Evolutionary conservation across 2,329 filamentous ascomycete species (phyloP).

Genomic region (Aphanocladium album): DNA sequence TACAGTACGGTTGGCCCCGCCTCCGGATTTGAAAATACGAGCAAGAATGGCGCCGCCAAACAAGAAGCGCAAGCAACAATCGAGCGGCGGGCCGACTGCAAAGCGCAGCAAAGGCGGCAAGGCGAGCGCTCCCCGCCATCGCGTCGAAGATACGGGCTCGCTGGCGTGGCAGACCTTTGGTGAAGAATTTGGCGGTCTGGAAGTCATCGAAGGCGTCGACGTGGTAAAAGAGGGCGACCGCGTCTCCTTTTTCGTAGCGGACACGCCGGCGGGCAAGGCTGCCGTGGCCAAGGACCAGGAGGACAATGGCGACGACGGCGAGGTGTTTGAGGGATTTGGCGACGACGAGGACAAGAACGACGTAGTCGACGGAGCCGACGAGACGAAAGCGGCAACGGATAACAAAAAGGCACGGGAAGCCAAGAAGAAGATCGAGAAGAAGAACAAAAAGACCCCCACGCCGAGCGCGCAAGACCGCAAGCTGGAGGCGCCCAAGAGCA

Average conservation of each 20-base stretch:
- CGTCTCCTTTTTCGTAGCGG: constrained; percentile 49
- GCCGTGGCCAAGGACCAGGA: constrained; percentile 13
- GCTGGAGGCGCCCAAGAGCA: constrained; percentile 25
- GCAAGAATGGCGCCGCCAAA: constrained; percentile 28
- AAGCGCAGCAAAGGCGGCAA: constrained; percentile 32
- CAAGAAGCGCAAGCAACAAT: constrained; percentile 36
- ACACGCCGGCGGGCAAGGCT: constrained; percentile 15
- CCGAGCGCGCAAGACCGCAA: constrained; percentile 22
- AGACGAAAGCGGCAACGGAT: constrained; percentile 12
- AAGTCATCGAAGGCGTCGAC: constrained; percentile 88
- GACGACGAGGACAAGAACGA: constrained; percentile 33
- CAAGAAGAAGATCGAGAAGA: constrained; percentile 25
- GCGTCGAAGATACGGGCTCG: constrained; percentile 39
- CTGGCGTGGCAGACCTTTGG: constrained; percentile 69
- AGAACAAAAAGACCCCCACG: constrained; percentile 23
- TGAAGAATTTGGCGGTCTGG: constrained; percentile 88
- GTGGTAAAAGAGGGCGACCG: constrained; percentile 63
- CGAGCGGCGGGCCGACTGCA: constrained; percentile 25
- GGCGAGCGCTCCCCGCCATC: constrained; percentile 20
- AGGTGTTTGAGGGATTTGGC: constrained; percentile 63
- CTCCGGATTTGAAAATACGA: neutral
- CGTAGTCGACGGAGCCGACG: neutral
- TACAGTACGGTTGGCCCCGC: neutral
- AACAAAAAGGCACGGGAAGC: constrained; percentile 12
- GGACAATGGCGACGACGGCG: constrained; percentile 50